phyloP scores from a whole-genome alignment of 305 asterid species.

The Rubia tinctorum region DNA sequence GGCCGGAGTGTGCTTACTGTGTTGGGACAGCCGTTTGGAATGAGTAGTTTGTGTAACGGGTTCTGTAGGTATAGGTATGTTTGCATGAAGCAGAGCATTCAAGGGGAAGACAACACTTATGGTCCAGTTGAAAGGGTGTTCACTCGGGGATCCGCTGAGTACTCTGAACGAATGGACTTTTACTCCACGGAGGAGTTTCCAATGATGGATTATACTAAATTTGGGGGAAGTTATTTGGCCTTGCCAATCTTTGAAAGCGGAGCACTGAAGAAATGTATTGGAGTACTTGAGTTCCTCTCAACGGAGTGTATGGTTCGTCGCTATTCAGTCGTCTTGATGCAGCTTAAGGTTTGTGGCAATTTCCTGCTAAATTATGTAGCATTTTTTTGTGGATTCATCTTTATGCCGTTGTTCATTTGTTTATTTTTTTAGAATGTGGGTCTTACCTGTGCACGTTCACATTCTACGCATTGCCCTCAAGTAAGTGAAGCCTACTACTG shows the following conservation, averaged over 20 bases:
- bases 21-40: neutral
- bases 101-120: neutral
- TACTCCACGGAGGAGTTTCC: conserved; percentile 28
- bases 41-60: neutral
- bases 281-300: neutral
- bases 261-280: neutral
- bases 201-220: conserved; percentile 7
- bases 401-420: neutral
- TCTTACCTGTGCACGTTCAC: neutral
- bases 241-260: neutral
- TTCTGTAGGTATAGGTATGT: neutral
- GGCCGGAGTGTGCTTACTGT: neutral
- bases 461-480: neutral
- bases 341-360: neutral
- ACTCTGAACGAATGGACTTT: conserved; percentile 3
- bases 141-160: conserved; percentile 5
- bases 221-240: neutral
- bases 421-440: neutral
- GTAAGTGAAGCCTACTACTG: neutral
- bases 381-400: neutral
- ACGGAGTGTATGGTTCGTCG: neutral
- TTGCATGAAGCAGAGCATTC: neutral
- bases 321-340: neutral
- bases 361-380: neutral
- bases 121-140: conserved; percentile 13